phyloP scores from a whole-genome alignment of 805 yeast species.

The Hanseniaspora occidentalis region DNA sequence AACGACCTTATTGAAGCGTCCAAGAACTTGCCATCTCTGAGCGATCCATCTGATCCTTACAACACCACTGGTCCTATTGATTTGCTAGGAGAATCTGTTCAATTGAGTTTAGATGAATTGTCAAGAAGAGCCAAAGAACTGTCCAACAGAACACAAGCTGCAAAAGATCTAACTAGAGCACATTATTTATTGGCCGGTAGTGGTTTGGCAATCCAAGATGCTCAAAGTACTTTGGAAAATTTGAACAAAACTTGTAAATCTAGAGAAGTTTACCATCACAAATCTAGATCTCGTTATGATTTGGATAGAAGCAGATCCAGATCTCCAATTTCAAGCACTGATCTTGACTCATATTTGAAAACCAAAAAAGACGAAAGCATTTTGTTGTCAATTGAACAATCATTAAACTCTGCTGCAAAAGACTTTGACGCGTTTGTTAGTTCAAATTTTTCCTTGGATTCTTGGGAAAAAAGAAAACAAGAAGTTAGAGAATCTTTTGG shows the following conservation, averaged over 20 bases:
- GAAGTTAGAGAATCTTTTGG: conserved; percentile 67
- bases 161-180: conserved; percentile 44
- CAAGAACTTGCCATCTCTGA: conserved; percentile 50
- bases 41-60: not conserved
- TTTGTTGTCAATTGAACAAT: conserved; percentile 69
- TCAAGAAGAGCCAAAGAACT: conserved; percentile 50
- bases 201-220: conserved; percentile 77
- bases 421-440: conserved; percentile 75
- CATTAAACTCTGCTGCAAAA: conserved; percentile 56
- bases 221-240: conserved; percentile 43
- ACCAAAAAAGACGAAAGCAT: conserved; percentile 74
- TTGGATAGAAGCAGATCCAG: conserved; percentile 10
- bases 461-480: conserved; percentile 67
- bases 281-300: conserved; percentile 5
- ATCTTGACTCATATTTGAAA: conserved; percentile 51
- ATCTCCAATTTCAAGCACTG: conserved; percentile 15
- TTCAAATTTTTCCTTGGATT: conserved; percentile 58
- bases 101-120: conserved; percentile 69
- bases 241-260: conserved; percentile 20
- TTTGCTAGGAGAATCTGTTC: conserved; percentile 61
- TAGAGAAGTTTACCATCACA: conserved; percentile 16
- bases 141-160: conserved; percentile 33
- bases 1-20: conserved; percentile 72
- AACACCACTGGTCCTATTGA: conserved; percentile 28
- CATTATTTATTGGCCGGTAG: conserved; percentile 85